Evolutionary conservation across 1,139 yeast genomes (phyloP), one percentile per base, ranked within the genome.

Genomic region (Pichia terricola): DNA sequence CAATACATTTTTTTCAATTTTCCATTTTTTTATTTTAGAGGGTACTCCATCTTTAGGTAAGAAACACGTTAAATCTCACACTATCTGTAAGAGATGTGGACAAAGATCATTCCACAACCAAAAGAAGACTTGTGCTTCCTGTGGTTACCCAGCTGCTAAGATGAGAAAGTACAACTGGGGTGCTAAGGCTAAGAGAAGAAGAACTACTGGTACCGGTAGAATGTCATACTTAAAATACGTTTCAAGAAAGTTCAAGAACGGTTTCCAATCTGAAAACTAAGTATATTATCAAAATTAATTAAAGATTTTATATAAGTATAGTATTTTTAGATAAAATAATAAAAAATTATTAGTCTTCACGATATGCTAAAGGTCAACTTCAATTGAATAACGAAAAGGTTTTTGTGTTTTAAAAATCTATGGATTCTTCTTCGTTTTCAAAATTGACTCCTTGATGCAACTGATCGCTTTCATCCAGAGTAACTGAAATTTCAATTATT

Each of bases 31-130:
- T 42, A 42, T 33, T 42, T 40, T 68, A 87, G 95, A 91, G 89
- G 98, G 98, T 87, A 91, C 98, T 75, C 95, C 97, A 79, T 87
- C 96, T 73, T 83, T 87, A 81, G 97, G 98, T 83, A 91, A 89
- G 80, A 88, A 94, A 76, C 97, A 91, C 88, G 89, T 86, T 94
- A 94, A 94, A 81, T 83, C 97, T 71, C 99, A 91, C 88, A 85
- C 94, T 70, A 79, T 89, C 76, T 94, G 99, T 81, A 87, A 83
- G 81, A 88, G 97, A 84, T 91, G 99, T 80, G 97, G 97, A 67
- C 77, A 79, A 69, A 95, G 97, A 80, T 83, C 96, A 55, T 91
- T 89, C 95, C 98, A 94, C 80, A 75, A 83, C 72, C 98, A 91
- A 79, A 91, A 89, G 95, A 84, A 87, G 81, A 88, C 96, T 66